Evolutionary conservation across 2,329 filamentous ascomycete genomes (phyloP), one percentile per base, ranked within the genome.

Genomic region (Plectosphaerella sp.): DNA sequence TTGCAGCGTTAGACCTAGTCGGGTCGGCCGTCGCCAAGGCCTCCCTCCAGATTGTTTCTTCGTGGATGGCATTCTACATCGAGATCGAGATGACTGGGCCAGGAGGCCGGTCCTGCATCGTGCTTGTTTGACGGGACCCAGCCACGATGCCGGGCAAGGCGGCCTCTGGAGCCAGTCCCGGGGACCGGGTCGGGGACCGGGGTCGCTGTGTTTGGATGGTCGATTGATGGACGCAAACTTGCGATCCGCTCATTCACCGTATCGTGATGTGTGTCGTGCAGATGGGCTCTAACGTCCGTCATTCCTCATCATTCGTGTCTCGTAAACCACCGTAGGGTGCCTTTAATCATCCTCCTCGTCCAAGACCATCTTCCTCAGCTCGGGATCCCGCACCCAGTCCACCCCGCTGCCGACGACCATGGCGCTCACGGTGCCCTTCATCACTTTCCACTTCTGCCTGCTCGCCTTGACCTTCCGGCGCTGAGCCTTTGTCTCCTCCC

Each of bases 381-480:
- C 76, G 49, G 84, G 78, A 67, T 95, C 84, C 41, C 79, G 74
- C 12, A 83, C 84, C 91, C 91, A 96, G 63, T 95, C 85, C 50
- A 94, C 76, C 46, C 91, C 91, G 66, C 90, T 95, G 3, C 88
- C 89, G 5, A 84, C 88, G 46, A 96, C 80, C 51, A 91, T 79
- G 16, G 87, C 89, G 62, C 87, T 88, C n/a, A 88, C 79, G 42
- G 91, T 82, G 22, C 83, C 88, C 71, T 93, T 94, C 67, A 93
- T 81, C 18, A 87, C 83, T 61, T 83, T 83, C 84, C 86, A 90
- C 62, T 80, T 79, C 58, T 84, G 82, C 55, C 81, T 81, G 64
- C 83, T 86, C 20, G 73, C 72, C 60, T 79, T 84, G 54, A 88
- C 70, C 41, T 84, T 78, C 6, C 65, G 69, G 60, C 90, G 82